Conservation (phyloP, 108 stramenopile species). For the Cylindrotheca closterium region DNA sequence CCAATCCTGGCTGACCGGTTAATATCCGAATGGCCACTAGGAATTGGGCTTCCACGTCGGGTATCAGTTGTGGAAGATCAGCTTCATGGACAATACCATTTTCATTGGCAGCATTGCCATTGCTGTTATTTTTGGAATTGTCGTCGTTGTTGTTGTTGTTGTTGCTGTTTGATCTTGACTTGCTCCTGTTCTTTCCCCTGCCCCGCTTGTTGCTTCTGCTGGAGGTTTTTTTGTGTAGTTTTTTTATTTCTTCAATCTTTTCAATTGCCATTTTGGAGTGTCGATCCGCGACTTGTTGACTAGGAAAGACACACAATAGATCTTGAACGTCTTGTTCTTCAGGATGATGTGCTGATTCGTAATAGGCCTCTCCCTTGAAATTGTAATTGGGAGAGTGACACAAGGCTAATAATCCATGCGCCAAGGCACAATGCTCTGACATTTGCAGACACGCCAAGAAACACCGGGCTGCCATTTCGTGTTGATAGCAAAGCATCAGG, state of each 20-base stretch:
- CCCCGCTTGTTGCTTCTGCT: conserved; percentile 13
- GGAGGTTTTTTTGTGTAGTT: conserved; percentile 18
- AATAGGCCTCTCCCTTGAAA: conserved; percentile 85
- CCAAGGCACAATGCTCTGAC: conserved; percentile 75
- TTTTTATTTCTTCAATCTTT: conserved; percentile 64
- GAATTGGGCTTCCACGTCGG: conserved; percentile 62
- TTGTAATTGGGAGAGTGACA: conserved; percentile 89
- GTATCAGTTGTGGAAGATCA: conserved; percentile 35
- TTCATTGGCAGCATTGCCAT: background rate
- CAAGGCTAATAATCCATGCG: conserved; percentile 74
- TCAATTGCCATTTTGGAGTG: conserved; percentile 65
- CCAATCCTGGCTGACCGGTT: conserved; percentile 65
- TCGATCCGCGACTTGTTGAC: conserved; percentile 77
- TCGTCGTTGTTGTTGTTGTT: background rate
- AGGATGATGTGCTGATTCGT: conserved; percentile 72
- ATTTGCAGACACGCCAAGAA: conserved; percentile 63
- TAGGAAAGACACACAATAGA: conserved; percentile 62
- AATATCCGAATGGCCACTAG: conserved; percentile 67
- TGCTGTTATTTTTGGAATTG: background rate
- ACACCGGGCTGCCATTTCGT: conserved; percentile 73
- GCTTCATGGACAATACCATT: background rate
- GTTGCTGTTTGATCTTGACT: background rate
- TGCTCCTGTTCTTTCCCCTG: conserved; percentile 11
- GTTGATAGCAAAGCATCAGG: conserved; percentile 71
- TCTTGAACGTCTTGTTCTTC: conserved; percentile 46